phyloP scores from a whole-genome alignment of 2,329 filamentous ascomycete genomes.

The Alternaria metachromatica region DNA sequence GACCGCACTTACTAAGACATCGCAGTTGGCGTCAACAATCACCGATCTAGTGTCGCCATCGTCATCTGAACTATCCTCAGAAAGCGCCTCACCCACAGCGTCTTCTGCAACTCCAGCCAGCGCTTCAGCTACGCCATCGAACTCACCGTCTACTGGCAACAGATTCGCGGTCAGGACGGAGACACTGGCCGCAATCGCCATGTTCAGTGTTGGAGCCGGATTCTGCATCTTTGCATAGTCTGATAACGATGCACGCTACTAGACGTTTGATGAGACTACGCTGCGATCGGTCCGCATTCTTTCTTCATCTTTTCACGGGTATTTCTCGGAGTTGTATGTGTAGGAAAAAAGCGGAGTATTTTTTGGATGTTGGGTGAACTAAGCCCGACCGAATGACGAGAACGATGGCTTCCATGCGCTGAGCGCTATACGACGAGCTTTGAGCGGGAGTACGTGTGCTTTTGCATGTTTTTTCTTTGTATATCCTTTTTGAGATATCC shows the following conservation, averaged over 20 bases:
- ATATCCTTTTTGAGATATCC: conserved; percentile 9
- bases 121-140: conserved; percentile 1
- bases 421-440: background rate
- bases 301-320: background rate
- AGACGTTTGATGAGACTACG: background rate
- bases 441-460: background rate
- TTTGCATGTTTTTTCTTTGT: background rate
- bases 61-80: background rate
- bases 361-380: background rate
- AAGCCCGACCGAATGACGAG: background rate
- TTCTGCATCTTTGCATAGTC: conserved; percentile 13
- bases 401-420: background rate
- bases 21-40: conserved; percentile 8
- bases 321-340: background rate
- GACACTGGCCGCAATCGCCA: background rate
- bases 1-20: conserved; percentile 7
- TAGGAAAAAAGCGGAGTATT: background rate
- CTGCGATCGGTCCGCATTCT: background rate
- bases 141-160: background rate
- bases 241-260: background rate
- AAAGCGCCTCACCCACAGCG: background rate
- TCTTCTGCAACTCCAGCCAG: background rate
- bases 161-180: background rate
- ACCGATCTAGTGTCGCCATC: background rate
- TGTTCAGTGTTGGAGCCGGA: background rate